Conservation (phyloP, 768 basidiomycete genomes). For the Obba rivulosa region DNA sequence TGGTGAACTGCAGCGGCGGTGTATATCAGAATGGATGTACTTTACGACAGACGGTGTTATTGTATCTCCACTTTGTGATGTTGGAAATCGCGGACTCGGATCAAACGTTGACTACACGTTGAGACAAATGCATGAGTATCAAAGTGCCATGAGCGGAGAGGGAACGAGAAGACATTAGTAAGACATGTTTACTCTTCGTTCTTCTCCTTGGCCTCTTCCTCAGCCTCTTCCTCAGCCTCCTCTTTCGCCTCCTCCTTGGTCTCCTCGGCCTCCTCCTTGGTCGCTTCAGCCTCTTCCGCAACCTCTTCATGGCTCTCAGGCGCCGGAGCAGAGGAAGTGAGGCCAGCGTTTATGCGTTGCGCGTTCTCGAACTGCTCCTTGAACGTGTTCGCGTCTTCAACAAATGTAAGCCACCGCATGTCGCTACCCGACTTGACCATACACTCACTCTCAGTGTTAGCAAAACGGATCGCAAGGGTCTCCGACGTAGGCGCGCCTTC, state of each 20-base stretch:
- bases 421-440: not conserved
- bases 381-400: constrained; percentile 64
- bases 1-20: not conserved
- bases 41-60: constrained; percentile 8
- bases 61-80: constrained; percentile 2
- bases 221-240: constrained; percentile 24
- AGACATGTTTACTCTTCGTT: constrained; percentile 20
- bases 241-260: constrained; percentile 12
- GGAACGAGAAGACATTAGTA: constrained; percentile 6
- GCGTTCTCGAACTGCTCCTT: constrained; percentile 86
- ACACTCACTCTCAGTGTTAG: constrained; percentile 86
- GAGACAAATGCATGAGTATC: constrained; percentile 2
- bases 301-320: constrained; percentile 23
- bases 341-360: constrained; percentile 59
- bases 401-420: not conserved
- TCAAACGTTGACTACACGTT: not conserved
- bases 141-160: constrained; percentile 5
- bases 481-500: constrained; percentile 87
- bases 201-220: constrained; percentile 26
- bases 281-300: constrained; percentile 24
- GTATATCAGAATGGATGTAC: not conserved
- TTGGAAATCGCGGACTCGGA: not conserved
- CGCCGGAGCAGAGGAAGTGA: constrained; percentile 24
- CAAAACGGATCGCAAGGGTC: constrained; percentile 97
- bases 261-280: constrained; percentile 28